phyloP scores from a whole-genome alignment of 2,329 filamentous ascomycete genomes.

The Pyricularia sp. region DNA sequence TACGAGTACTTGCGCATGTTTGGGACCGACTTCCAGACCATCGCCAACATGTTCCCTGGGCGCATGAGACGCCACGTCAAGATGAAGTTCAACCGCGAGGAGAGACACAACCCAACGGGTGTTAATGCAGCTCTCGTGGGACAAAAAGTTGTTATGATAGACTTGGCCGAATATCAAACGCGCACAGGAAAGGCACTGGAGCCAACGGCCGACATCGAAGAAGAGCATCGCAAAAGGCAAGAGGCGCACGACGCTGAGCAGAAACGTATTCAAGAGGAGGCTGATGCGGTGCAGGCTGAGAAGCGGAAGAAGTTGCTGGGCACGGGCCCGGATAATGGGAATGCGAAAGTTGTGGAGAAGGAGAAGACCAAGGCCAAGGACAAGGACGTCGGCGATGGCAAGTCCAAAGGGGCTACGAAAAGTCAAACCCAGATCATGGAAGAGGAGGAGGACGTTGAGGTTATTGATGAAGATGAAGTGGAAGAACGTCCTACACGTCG shows the following conservation, averaged over 20 bases:
- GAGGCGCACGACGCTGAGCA: slow-evolving; percentile 34
- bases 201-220: slow-evolving; percentile 44
- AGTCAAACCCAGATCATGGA: not conserved
- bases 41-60: slow-evolving; percentile 64
- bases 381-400: not conserved
- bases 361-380: not conserved
- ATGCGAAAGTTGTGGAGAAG: not conserved
- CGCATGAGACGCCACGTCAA: slow-evolving; percentile 68
- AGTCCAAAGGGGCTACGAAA: not conserved
- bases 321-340: not conserved
- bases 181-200: slow-evolving; percentile 43
- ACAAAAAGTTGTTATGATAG: slow-evolving; percentile 46
- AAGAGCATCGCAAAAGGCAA: slow-evolving; percentile 34
- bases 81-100: slow-evolving; percentile 74
- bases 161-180: slow-evolving; percentile 52
- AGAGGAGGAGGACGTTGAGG: not conserved
- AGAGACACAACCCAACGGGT: slow-evolving; percentile 53
- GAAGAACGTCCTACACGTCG: not conserved
- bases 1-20: slow-evolving; percentile 68
- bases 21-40: slow-evolving; percentile 76
- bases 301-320: slow-evolving; percentile 39
- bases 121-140: slow-evolving; percentile 57
- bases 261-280: slow-evolving; percentile 36
- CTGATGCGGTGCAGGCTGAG: slow-evolving; percentile 35
- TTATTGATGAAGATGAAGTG: not conserved